Evolutionary conservation across 345 rosid genomes (phyloP), one percentile per base, ranked within the genome.

Genomic region (Syzygium aqueum): DNA sequence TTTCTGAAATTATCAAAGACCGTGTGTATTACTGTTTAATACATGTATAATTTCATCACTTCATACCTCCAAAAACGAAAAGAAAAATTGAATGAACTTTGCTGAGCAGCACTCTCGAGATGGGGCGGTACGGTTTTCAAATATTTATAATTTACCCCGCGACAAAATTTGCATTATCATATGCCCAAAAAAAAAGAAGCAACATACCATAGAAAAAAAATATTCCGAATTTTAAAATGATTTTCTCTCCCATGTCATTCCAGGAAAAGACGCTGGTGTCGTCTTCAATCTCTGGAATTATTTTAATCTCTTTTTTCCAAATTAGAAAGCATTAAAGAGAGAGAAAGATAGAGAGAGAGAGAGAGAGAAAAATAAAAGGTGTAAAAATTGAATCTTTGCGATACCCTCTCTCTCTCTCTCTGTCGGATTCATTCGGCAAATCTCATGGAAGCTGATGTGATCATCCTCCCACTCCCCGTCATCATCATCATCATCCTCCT

Each of bases 401-500:
- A n/a, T n/a, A n/a, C n/a, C n/a, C n/a, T n/a, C 46, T 43, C 43
- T 40, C 43, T 40, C 43, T 40, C 46, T 43, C 46, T 43, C 1
- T 43, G 7, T 43, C 46, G 46, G 1, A 43, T 43, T 43, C 46
- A 43, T 43, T 43, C 46, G 7, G 46, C 46, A 43, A 50, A 63
- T 87, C 93, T 86, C 88, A 97, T 97, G 99, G 99, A 93, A 94
- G 93, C 97, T 89, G 99, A 97, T 93, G 99, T 97, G 87, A 93
- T 93, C 67, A 93, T 96, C 88, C 92, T 96, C 88, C 46, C 80
- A 84, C 84, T 86, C 80, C 17, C 49, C 43, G 33, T 40, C 43
- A 40, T 40, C 40, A 40, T 4, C 46, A 43, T 43, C 46, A 5
- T 5, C 84, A 52, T 22, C 80, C 25, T 9, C 80, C 13, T 87